phyloP scores from a whole-genome alignment of 257 asterid species.

The Solanum gracilifrons region DNA sequence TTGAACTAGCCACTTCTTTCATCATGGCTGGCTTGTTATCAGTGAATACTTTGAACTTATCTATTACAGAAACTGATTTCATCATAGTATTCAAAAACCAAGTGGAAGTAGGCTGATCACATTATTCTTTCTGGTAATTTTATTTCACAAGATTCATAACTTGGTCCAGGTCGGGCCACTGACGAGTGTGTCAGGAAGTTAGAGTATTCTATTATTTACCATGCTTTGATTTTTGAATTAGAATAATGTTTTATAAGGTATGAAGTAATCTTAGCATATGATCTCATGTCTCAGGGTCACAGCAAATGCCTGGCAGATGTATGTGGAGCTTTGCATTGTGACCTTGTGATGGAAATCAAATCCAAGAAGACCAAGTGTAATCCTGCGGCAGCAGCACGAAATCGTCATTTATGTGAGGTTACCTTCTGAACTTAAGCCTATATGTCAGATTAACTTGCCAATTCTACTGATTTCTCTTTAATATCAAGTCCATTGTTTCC shows the following conservation, averaged over 20 bases:
- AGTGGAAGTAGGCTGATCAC: background rate
- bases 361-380: constrained; percentile 72
- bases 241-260: background rate
- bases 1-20: background rate
- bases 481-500: background rate
- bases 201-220: background rate
- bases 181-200: background rate
- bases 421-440: background rate
- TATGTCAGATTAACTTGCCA: background rate
- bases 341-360: constrained; percentile 35
- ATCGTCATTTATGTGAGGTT: constrained; percentile 88
- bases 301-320: constrained; percentile 91
- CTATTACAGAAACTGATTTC: background rate
- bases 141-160: background rate
- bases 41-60: background rate
- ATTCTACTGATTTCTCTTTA: background rate
- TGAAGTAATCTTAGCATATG: background rate
- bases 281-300: constrained; percentile 37
- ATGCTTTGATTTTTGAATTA: background rate
- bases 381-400: constrained; percentile 82
- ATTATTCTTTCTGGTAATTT: background rate
- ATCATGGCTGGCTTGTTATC: background rate
- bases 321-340: constrained; percentile 95
- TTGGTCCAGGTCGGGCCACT: background rate
- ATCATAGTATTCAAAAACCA: background rate